Evolutionary conservation across 345 rosid genomes (phyloP).

Genomic region (Hibiscus trionum): DNA sequence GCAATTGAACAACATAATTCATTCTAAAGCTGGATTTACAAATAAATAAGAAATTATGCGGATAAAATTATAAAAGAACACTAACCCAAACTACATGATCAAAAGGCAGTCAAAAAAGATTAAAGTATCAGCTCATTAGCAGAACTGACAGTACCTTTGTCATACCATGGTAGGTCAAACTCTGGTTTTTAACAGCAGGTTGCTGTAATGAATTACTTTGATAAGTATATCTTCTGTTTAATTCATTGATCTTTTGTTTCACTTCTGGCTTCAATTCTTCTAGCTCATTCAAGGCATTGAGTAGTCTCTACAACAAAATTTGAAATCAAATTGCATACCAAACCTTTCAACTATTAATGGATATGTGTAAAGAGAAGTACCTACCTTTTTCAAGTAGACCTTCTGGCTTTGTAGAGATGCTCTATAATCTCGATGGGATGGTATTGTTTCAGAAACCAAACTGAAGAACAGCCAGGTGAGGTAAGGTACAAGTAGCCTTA

Average conservation of each 20-base stretch:
- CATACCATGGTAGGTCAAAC: slow-evolving; percentile 26
- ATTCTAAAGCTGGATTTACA: neutral
- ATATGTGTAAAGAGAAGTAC: neutral
- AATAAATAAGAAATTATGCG: neutral
- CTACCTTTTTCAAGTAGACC: slow-evolving; percentile 56
- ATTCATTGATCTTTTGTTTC: slow-evolving; percentile 48
- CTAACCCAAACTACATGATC: neutral
- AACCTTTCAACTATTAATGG: slow-evolving; percentile 16
- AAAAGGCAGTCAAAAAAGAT: neutral
- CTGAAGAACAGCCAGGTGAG: slow-evolving; percentile 34
- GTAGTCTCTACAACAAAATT: slow-evolving; percentile 45
- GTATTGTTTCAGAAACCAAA: slow-evolving; percentile 91
- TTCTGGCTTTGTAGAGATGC: slow-evolving; percentile 40
- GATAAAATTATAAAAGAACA: neutral
- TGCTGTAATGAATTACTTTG: slow-evolving; percentile 40
- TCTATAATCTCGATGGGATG: slow-evolving; percentile 73
- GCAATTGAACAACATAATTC: slow-evolving; percentile 11
- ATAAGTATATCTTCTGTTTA: slow-evolving; percentile 35
- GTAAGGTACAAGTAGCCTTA: slow-evolving; percentile 1
- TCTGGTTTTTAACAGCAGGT: slow-evolving; percentile 43
- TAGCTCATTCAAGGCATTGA: slow-evolving; percentile 66
- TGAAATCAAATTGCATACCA: slow-evolving; percentile 11
- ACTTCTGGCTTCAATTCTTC: slow-evolving; percentile 82
- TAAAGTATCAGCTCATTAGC: neutral
- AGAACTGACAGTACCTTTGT: slow-evolving; percentile 39